Percentiles rank a stretch among this genome's conserved stretches.
Evolutionary conservation across 2,329 filamentous ascomycete genomes (phyloP).

Genomic region (Fusarium palustre): DNA sequence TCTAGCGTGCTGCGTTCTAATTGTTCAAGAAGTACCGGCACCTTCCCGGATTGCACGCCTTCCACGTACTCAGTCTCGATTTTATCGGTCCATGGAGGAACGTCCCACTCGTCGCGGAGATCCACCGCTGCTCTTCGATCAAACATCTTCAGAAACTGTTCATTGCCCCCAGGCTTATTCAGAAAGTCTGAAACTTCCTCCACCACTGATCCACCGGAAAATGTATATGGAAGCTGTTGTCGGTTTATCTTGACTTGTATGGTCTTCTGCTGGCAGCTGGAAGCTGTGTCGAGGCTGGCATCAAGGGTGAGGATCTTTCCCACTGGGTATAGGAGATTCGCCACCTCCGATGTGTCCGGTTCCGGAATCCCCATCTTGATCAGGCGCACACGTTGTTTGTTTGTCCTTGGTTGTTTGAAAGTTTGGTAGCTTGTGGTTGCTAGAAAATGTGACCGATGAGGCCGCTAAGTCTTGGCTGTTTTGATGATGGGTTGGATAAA

Average conservation of each 20-base stretch:
- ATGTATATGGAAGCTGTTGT: neutral
- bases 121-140: slow-evolving; percentile 39
- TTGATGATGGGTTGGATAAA: too few species aligned
- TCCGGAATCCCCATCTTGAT: neutral
- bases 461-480: too few species aligned
- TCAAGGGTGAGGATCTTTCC: neutral
- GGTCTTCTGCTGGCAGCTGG: neutral
- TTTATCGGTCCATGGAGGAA: slow-evolving; percentile 18
- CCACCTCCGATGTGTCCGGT: fast-evolving
- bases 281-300: neutral
- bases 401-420: neutral
- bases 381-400: neutral
- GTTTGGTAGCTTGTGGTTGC: neutral
- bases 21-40: neutral
- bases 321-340: neutral
- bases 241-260: neutral
- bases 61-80: neutral
- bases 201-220: neutral
- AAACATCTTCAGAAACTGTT: slow-evolving; percentile 42
- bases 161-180: neutral
- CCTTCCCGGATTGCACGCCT: neutral
- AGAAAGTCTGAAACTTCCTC: fast-evolving
- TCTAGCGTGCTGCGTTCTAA: neutral
- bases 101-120: slow-evolving; percentile 17
- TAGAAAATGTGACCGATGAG: neutral